Evolutionary conservation across 2,329 filamentous ascomycete species (phyloP).

Genomic region (Coniochaeta sp.): DNA sequence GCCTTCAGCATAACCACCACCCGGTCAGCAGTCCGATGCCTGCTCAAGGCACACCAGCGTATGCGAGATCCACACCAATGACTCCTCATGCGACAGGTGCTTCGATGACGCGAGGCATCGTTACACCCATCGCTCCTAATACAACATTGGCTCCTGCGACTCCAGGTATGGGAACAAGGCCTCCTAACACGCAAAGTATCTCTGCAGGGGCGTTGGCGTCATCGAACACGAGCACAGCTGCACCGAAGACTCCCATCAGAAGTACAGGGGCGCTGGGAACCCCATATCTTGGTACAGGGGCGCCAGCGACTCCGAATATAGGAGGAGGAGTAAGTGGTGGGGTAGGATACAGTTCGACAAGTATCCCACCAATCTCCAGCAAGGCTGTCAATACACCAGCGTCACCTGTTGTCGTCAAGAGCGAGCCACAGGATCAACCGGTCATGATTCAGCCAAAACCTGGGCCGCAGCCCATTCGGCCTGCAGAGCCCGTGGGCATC

Average conservation of each 20-base stretch:
- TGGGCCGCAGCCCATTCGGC: background rate
- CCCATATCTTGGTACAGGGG: background rate
- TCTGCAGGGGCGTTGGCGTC: too few relatives aligned
- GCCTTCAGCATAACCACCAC: slow-evolving; percentile 34
- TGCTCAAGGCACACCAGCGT: background rate
- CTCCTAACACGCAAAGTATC: background rate
- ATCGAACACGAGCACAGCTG: background rate
- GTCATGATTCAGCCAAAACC: background rate
- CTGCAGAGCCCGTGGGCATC: background rate
- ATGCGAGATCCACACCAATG: background rate
- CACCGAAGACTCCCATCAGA: background rate
- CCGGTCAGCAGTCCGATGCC: background rate
- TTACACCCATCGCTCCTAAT: background rate
- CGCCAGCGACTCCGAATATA: background rate
- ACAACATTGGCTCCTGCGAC: background rate
- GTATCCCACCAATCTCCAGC: background rate
- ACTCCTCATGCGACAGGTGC: slow-evolving; percentile 5
- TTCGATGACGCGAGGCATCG: slow-evolving; percentile 1
- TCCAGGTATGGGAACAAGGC: background rate
- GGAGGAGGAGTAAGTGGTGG: background rate
- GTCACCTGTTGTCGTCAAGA: slow-evolving; percentile 1
- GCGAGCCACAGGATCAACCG: slow-evolving; percentile 1
- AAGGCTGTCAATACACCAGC: background rate
- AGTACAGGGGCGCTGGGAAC: background rate
- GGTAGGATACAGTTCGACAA: background rate